phyloP scores from a whole-genome alignment of 306 rosid species.

The Aeschynomene evenia region DNA sequence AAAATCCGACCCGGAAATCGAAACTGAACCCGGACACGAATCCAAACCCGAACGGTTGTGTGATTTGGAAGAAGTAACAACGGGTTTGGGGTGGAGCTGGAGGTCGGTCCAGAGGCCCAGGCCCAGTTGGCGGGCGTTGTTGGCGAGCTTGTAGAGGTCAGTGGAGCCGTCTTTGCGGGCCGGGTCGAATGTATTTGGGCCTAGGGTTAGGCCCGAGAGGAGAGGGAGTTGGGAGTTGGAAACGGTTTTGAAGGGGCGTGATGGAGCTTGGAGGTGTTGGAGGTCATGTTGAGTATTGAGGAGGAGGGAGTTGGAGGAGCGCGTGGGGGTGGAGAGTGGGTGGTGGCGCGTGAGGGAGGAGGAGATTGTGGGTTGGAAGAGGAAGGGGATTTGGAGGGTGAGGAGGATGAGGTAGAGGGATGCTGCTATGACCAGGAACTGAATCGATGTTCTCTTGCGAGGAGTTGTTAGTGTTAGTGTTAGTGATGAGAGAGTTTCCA shows the following conservation, averaged over 20 bases:
- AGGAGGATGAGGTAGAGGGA: constrained; percentile 57
- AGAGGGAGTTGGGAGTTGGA: constrained; percentile 24
- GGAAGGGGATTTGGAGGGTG: constrained; percentile 65
- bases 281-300: constrained; percentile 53
- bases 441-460: constrained; percentile 69
- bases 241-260: constrained; percentile 55
- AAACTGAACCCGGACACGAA: constrained; percentile 58
- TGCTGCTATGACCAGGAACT: constrained; percentile 50
- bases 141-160: constrained; percentile 64
- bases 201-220: not conserved
- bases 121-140: constrained; percentile 62
- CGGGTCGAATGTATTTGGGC: constrained; percentile 26
- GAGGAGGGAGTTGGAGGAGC: constrained; percentile 29
- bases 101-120: constrained; percentile 51
- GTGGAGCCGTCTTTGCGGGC: constrained; percentile 31
- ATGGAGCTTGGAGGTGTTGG: constrained; percentile 55
- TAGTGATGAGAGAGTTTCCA: constrained; percentile 34
- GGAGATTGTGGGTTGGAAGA: constrained; percentile 54
- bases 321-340: constrained; percentile 27
- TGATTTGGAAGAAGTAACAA: not conserved
- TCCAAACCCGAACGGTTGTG: constrained; percentile 52
- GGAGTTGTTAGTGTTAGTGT: constrained; percentile 44
- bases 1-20: constrained; percentile 49
- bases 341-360: constrained; percentile 36
- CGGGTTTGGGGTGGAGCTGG: constrained; percentile 23